A percentile compares a stretch with the other conserved stretches of the same genome.
These are phyloP conservation scores for Sarocladium brachiariae DNA, from an alignment of 2,329 filamentous ascomycete species.

Conservation along the genomic window DNA sequence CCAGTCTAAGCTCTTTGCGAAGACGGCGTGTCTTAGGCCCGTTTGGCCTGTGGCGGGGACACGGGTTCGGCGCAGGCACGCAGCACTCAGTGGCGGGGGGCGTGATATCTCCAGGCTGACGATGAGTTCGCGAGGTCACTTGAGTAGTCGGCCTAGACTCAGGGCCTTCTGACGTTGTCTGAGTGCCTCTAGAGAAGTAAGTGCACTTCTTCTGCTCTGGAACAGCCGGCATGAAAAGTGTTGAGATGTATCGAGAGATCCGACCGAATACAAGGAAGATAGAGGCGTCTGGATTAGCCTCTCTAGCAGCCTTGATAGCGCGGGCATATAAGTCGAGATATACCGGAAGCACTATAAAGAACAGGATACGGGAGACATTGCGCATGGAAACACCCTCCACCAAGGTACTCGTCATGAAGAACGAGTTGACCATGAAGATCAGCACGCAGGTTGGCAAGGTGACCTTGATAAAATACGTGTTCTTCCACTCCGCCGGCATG, in stretches of 20 bases:
- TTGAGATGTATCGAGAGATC: neutral
- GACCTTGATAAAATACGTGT: neutral
- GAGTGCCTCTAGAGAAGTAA: too few species aligned
- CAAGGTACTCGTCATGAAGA: neutral
- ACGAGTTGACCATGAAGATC: neutral
- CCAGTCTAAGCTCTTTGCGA: neutral
- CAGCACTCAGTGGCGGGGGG: neutral
- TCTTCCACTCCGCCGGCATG: neutral
- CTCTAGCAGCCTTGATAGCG: neutral
- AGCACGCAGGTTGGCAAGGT: neutral
- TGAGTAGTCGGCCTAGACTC: too few species aligned
- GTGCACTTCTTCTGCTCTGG: too few species aligned
- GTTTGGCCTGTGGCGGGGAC: neutral
- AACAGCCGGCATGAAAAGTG: neutral
- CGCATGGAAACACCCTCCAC: neutral
- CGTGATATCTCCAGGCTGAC: too few species aligned
- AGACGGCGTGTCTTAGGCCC: slow-evolving; percentile 1
- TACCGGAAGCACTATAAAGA: neutral
- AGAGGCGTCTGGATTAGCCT: neutral
- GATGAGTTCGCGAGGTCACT: too few species aligned
- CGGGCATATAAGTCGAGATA: neutral
- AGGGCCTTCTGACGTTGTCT: too few species aligned
- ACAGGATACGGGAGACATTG: neutral
- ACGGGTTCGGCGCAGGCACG: neutral
- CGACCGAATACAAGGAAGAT: neutral